phyloP scores from a whole-genome alignment of 2,329 filamentous ascomycete genomes.

The Exophiala sp. region DNA sequence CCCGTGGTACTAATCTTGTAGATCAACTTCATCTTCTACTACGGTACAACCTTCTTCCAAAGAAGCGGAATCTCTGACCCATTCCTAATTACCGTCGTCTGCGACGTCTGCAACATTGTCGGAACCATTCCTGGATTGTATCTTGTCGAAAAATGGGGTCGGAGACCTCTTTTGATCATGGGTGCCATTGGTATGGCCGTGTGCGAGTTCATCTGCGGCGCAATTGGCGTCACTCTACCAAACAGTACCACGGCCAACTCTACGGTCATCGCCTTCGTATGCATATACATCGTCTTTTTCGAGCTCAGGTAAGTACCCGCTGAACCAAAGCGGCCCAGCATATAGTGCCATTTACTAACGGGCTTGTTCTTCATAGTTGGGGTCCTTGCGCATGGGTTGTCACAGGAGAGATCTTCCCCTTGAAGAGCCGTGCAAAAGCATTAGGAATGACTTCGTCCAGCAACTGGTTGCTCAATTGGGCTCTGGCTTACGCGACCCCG shows the following conservation, averaged over 20 bases:
- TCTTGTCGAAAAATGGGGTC: conserved; percentile 76
- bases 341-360: conserved; percentile 90
- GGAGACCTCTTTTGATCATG: conserved; percentile 72
- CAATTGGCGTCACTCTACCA: conserved; percentile 56
- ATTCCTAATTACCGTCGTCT: conserved; percentile 81
- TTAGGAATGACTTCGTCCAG: conserved; percentile 82
- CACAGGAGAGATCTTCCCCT: conserved; percentile 86
- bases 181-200: conserved; percentile 79
- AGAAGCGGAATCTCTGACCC: conserved; percentile 53
- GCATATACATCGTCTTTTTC: conserved; percentile 92
- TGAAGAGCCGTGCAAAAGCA: conserved; percentile 83
- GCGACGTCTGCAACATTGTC: conserved; percentile 80
- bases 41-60: conserved; percentile 48
- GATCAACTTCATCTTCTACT: conserved; percentile 91
- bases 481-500: conserved; percentile 48
- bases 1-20: no score
- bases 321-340: conserved; percentile 59
- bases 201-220: conserved; percentile 76
- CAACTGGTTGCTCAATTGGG: conserved; percentile 82
- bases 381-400: conserved; percentile 69
- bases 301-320: conserved; percentile 62
- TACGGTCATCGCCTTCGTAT: conserved; percentile 81
- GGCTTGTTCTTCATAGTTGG: conserved; percentile 94
- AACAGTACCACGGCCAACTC: conserved; percentile 44
- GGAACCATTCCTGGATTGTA: conserved; percentile 87